A percentile compares a stretch with the other conserved stretches of the same genome.
phyloP scores from a whole-genome alignment of 345 rosid species.

The Boechera stricta region DNA sequence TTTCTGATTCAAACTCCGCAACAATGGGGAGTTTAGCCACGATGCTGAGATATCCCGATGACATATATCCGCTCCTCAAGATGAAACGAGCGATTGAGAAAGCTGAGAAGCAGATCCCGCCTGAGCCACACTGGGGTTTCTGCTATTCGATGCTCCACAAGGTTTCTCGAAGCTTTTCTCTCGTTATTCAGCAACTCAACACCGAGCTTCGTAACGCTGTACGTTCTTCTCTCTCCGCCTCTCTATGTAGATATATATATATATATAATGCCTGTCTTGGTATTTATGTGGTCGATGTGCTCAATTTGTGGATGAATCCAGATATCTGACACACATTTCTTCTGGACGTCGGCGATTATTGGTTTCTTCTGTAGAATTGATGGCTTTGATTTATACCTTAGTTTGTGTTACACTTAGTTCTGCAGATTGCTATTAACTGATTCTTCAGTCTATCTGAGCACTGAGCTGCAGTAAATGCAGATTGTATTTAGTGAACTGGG shows the following conservation, averaged over 20 bases:
- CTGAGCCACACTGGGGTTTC: conserved; percentile 88
- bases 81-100: conserved; percentile 68
- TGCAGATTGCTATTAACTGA: conserved; percentile 1
- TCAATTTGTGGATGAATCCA: conserved; percentile 24
- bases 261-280: neutral
- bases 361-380: conserved; percentile 11
- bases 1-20: conserved; percentile 3
- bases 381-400: neutral
- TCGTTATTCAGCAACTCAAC: conserved; percentile 91
- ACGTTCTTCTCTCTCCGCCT: conserved; percentile 35
- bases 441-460: neutral
- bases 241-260: neutral
- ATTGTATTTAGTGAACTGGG: neutral
- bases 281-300: neutral
- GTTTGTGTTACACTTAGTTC: conserved; percentile 8
- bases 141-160: conserved; percentile 91
- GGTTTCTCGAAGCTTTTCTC: conserved; percentile 87
- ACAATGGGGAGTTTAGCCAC: conserved; percentile 77
- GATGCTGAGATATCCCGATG: conserved; percentile 80
- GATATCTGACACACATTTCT: conserved; percentile 20
- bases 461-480: conserved; percentile 2
- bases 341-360: neutral
- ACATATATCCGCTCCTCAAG: conserved; percentile 86
- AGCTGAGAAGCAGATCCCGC: conserved; percentile 96
- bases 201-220: conserved; percentile 87